These are phyloP conservation scores for Colletotrichum sp. DNA, from an alignment of 2,329 filamentous ascomycete species.

Conservation along the genomic window DNA sequence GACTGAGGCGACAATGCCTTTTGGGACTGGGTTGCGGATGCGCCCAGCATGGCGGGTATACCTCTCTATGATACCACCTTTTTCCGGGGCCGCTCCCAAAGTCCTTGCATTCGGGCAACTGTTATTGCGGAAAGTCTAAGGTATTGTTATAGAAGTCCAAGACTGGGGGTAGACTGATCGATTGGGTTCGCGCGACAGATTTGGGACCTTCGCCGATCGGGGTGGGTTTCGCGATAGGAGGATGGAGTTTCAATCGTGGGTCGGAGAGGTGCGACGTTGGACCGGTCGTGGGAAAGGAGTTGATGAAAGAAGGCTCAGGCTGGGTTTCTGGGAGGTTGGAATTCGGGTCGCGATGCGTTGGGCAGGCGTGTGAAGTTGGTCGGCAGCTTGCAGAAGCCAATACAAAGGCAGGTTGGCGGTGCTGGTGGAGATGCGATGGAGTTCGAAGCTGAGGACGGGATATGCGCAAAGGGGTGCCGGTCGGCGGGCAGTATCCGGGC, in stretches of 20 bases:
- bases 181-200: neutral
- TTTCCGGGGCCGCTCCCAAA: conserved; percentile 16
- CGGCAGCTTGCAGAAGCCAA: conserved; percentile 5
- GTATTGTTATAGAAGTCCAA: neutral
- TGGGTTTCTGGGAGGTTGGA: neutral
- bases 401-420: conserved; percentile 3
- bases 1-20: conserved; percentile 50
- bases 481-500: neutral
- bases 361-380: conserved; percentile 1
- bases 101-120: conserved; percentile 22
- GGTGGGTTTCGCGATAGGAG: neutral
- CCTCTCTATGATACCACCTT: conserved; percentile 24
- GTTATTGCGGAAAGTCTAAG: neutral
- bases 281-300: neutral
- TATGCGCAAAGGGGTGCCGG: neutral
- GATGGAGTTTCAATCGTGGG: neutral
- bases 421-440: conserved; percentile 14
- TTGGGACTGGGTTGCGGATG: conserved; percentile 59
- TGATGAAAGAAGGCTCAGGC: neutral
- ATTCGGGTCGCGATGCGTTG: neutral
- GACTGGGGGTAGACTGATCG: neutral
- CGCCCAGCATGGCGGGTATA: conserved; percentile 52
- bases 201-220: neutral
- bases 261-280: neutral
- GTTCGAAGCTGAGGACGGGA: neutral